Evolutionary conservation across 2,329 filamentous ascomycete genomes (phyloP).

Genomic region (Aspergillus sp.): DNA sequence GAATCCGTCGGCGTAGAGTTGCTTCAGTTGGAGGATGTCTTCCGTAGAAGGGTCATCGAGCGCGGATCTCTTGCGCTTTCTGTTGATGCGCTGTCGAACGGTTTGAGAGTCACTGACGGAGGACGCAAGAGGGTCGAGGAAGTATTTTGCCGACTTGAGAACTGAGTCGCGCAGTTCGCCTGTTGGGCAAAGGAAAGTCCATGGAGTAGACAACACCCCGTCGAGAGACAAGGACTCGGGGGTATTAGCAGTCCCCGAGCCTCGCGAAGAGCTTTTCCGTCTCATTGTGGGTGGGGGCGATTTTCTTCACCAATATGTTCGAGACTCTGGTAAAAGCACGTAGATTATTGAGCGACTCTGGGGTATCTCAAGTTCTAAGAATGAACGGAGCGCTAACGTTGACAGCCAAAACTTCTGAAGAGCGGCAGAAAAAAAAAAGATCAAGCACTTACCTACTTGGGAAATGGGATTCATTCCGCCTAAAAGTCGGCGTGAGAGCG

Average conservation of each 20-base stretch:
- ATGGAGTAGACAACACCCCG: slow-evolving; percentile 59
- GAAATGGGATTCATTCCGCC: no score
- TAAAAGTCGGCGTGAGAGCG: no score
- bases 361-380: no score
- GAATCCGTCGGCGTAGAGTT: slow-evolving; percentile 83
- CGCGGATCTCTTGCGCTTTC: slow-evolving; percentile 72
- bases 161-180: slow-evolving; percentile 66
- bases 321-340: no score
- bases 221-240: slow-evolving; percentile 13
- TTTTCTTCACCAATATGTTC: no score
- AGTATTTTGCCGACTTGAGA: slow-evolving; percentile 73
- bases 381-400: no score
- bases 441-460: no score
- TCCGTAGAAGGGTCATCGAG: slow-evolving; percentile 44
- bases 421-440: no score
- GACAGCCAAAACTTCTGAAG: no score
- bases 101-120: slow-evolving; percentile 72
- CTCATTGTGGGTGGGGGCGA: not conserved
- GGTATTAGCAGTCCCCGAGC: not conserved
- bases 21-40: slow-evolving; percentile 71
- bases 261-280: not conserved
- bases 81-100: slow-evolving; percentile 63
- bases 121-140: slow-evolving; percentile 73
- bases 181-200: slow-evolving; percentile 74
- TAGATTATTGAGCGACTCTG: no score